These are phyloP conservation scores for Cryptococcus depauperatus DNA, from an alignment of 1,284 basidiomycete genomes.

Conservation along the genomic window DNA sequence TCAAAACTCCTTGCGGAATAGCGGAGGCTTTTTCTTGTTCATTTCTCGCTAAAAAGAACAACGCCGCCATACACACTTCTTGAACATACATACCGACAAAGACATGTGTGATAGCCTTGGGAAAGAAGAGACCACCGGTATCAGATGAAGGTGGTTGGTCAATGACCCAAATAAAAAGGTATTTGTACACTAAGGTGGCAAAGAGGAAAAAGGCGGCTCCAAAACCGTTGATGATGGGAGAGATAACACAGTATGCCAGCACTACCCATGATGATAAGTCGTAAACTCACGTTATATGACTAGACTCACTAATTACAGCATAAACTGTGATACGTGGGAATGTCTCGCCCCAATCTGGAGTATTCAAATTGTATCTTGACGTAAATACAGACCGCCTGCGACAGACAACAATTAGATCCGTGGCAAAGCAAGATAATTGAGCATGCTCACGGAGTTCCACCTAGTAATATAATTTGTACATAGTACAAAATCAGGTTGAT, in stretches of 20 bases:
- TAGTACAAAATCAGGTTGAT: constrained; percentile 59
- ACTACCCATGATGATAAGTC: constrained; percentile 45
- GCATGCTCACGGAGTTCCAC: constrained; percentile 43
- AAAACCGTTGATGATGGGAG: constrained; percentile 89
- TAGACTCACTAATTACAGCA: constrained; percentile 62
- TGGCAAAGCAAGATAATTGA: constrained; percentile 17
- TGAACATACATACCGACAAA: constrained; percentile 90
- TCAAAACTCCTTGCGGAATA: constrained; percentile 65
- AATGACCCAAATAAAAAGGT: constrained; percentile 69
- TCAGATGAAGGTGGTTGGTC: constrained; percentile 67
- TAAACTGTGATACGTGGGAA: constrained; percentile 65
- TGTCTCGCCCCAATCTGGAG: constrained; percentile 64
- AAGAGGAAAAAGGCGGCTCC: constrained; percentile 72
- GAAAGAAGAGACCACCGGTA: constrained; percentile 92
- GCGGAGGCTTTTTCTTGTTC: constrained; percentile 52
- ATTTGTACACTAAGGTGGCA: constrained; percentile 82
- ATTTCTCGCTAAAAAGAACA: constrained; percentile 77
- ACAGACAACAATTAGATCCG: constrained; percentile 6
- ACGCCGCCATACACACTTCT: constrained; percentile 64
- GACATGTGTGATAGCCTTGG: constrained; percentile 82
- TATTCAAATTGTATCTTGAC: constrained; percentile 40
- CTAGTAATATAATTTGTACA: constrained; percentile 53
- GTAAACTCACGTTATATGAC: not conserved
- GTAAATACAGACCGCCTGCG: constrained; percentile 49
- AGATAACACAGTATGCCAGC: constrained; percentile 78